Percentiles rank a stretch among this genome's conserved stretches.
phyloP scores from a whole-genome alignment of 2,329 filamentous ascomycete genomes.

The Beauveria australis region DNA sequence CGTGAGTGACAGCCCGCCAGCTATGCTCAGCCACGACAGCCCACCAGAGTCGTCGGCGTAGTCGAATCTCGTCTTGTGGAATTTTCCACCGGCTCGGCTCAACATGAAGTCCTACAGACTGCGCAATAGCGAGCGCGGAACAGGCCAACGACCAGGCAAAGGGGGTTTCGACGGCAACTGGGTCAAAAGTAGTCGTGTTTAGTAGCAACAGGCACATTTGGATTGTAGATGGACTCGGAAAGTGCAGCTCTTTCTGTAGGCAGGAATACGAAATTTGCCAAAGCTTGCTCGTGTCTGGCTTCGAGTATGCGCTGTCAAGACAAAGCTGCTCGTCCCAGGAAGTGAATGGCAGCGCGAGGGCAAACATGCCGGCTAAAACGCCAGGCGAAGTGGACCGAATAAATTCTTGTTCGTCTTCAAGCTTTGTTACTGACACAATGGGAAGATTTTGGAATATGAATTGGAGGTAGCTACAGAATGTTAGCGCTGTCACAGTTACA shows the following conservation, averaged over 20 bases:
- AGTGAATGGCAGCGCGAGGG: constrained; percentile 14
- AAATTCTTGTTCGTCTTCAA: constrained; percentile 12
- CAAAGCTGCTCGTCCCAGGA: constrained; percentile 16
- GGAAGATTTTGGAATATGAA: constrained; percentile 16
- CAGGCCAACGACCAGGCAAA: constrained; percentile 14
- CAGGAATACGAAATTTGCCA: constrained; percentile 16
- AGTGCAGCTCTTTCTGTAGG: constrained; percentile 16
- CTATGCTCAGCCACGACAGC: constrained; percentile 14
- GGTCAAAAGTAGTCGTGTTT: constrained; percentile 13
- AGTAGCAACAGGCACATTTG: constrained; percentile 14
- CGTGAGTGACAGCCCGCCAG: constrained; percentile 16
- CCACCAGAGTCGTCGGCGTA: constrained; percentile 16
- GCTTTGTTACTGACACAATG: constrained; percentile 13
- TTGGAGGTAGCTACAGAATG: neutral
- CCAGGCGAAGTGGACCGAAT: constrained; percentile 13
- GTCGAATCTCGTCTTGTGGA: constrained; percentile 11
- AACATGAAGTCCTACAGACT: constrained; percentile 13
- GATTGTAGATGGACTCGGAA: constrained; percentile 13
- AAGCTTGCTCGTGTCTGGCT: constrained; percentile 12
- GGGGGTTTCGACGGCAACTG: constrained; percentile 14
- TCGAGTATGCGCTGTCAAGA: constrained; percentile 15
- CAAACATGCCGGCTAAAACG: constrained; percentile 14
- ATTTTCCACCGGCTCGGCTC: constrained; percentile 15
- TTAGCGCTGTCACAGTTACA: neutral
- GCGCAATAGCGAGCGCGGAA: constrained; percentile 13